Base-by-base conservation (phyloP, 148 eudicot genomes). In the Spergularia marina region DNA sequence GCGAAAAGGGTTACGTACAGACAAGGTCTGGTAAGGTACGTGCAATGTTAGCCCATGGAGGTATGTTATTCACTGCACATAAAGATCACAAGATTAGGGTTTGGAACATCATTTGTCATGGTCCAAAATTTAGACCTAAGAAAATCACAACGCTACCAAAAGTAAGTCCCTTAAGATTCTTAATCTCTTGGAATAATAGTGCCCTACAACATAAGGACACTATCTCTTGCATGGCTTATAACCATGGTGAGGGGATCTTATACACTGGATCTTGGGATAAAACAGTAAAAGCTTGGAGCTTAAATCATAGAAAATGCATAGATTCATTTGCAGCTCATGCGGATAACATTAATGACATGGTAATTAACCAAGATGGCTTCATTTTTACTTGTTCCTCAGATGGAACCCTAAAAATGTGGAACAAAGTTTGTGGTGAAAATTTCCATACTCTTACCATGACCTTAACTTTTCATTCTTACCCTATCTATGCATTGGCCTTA, bases 151-250 rank as follows among this genome's bases (percentile, higher is more conserved):
- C 87, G 44, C 20, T 90, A 41, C 91, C 94, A 7, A 77, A 44
- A 63, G 68, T 25, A 53, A 83, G 67, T 23, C 63, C 67, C 10
- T 77, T 71, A 16, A 74, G n/a, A 14, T 59, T 74, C 21, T 41
- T 67, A 18, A 79, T 74, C 63, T 65, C 77, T 16, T 79, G 73
- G 68, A 74, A 66, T 60, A 79, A 10, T 12, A 57, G 12, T 20
- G 53, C 39, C 41, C 47, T 44, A 60, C 82, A 80, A 25, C 94
- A 90, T 69, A 84, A 74, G 70, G 91, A 83, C 39, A 57, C 13
- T 5, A 84, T 90, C 51, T 86, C 91, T n/a, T 90, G 94, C 84
- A 88, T 86, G 82, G 94, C 89, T 70, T 88, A 85, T 56, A 82
- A 86, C 85, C 84, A 84, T 65, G 73, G 78, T 41, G 91, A 88